phyloP scores from a whole-genome alignment of 2,329 filamentous ascomycete species.

The Metarhizium guizhouense region DNA sequence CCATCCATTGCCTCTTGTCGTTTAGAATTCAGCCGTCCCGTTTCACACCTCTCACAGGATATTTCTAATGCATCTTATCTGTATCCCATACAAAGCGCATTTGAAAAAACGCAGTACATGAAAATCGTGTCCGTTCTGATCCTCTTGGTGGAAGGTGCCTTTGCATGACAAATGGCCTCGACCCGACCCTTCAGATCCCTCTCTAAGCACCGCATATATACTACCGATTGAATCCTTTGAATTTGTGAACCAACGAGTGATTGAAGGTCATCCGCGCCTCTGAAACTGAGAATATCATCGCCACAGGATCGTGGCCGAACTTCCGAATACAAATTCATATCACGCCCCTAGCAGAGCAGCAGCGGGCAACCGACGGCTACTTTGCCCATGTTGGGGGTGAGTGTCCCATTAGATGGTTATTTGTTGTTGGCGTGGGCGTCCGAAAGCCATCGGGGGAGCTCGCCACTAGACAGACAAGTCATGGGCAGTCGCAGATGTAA shows the following conservation, averaged over 20 bases:
- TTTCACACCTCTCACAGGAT: not conserved
- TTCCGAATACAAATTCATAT: not conserved
- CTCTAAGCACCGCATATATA: constrained; percentile 11
- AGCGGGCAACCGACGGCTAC: not conserved
- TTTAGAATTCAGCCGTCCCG: not conserved
- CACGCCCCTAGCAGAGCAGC: not conserved
- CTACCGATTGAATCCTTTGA: constrained; percentile 6
- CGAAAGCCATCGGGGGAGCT: too few species aligned
- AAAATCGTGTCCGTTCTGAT: not conserved
- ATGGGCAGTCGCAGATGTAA: not conserved
- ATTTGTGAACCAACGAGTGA: constrained; percentile 9
- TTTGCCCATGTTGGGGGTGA: not conserved
- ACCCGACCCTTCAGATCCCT: not conserved
- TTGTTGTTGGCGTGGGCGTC: not conserved
- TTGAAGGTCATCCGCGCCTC: not conserved
- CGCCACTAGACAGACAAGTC: not conserved
- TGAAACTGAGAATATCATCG: not conserved
- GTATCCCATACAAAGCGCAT: not conserved
- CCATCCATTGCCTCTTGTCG: not conserved
- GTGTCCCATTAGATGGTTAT: not conserved
- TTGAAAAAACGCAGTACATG: not conserved
- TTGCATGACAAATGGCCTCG: too few species aligned
- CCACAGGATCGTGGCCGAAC: not conserved
- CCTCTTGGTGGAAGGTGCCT: not conserved
- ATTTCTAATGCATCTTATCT: not conserved